A percentile compares a stretch with the other conserved stretches of the same genome.
Evolutionary conservation across 129 eudicot species (phyloP).

Genomic region (Tagetes erecta): DNA sequence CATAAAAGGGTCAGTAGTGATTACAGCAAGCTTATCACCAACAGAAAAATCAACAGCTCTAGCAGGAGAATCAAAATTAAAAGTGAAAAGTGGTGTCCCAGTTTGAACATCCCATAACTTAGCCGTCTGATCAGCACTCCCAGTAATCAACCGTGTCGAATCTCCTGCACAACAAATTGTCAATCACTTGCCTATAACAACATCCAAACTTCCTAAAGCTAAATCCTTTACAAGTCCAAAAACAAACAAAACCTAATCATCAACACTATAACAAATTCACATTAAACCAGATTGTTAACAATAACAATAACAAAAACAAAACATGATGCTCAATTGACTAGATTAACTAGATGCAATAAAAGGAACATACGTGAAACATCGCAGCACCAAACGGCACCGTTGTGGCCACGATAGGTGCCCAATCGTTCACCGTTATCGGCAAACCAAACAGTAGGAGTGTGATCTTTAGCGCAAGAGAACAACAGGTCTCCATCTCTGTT

Average conservation of each 20-base stretch:
- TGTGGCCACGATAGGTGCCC: conserved; percentile 93
- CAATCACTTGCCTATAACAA: not conserved
- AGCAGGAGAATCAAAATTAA: conserved; percentile 80
- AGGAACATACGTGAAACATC: conserved; percentile 58
- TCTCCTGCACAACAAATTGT: conserved; percentile 47
- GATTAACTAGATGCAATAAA: not conserved
- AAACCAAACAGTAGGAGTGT: conserved; percentile 93
- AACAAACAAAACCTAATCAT: not conserved
- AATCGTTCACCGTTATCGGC: conserved; percentile 93
- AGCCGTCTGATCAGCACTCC: conserved; percentile 91
- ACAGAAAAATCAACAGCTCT: conserved; percentile 83
- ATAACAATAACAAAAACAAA: not conserved
- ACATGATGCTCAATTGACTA: not conserved
- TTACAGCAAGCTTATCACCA: conserved; percentile 90
- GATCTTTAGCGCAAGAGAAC: conserved; percentile 94
- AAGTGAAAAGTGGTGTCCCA: conserved; percentile 68
- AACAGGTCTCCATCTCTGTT: conserved; percentile 93
- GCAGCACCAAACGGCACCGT: conserved; percentile 98
- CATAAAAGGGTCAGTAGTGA: conserved; percentile 95
- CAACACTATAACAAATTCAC: not conserved
- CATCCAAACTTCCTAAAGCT: not conserved
- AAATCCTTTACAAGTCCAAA: not conserved
- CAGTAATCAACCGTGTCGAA: conserved; percentile 68
- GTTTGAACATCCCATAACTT: conserved; percentile 81
- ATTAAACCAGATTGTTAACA: not conserved